Evolutionary conservation across 2,329 filamentous ascomycete genomes (phyloP), one percentile per base, ranked within the genome.

Genomic region (Fusarium sp.): DNA sequence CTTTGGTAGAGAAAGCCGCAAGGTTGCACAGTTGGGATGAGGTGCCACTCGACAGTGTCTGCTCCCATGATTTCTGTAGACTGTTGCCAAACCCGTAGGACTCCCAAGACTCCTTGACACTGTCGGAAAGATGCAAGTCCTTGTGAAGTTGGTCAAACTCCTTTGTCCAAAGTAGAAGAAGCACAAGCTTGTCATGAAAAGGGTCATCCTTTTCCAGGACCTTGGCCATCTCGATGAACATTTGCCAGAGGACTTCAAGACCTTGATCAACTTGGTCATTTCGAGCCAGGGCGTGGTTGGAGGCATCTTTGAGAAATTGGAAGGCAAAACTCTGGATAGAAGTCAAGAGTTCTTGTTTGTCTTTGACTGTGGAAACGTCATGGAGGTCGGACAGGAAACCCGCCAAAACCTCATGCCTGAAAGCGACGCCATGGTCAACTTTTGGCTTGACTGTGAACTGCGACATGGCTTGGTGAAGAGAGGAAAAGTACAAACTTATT

Each of bases 1-100:
- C 11, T 11, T 66, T 70, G 16, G 68, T 35, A 7, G 68, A 71
- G 4, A 71, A 70, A 7, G 56, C 31, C 7, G 61, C 68, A 8
- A 71, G 67, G 6, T 24, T 62, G 9, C 39, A 60, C 1, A 58
- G 27, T 10, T 71, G 56, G 10, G 27, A 33, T 2, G 37, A 16
- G 6, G 27, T 52, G 3, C 41, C 68, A 14, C 35, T 43, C 20
- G 9, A 13, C 8, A 57, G 4, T 2, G 56, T 22, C 24, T 54
- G 20, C 14, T 50, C 31, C 67, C 68, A 59, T 18, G 63, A 58
- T 2, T 9, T 24, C 14, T 71, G 67, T 18, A 71, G 24, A 2
- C 31, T 58, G 6, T 35, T 16, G 2, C 33, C 48, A 20, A 71
- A 70, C 2, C 67, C 67, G 33, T 66, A 71, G 2, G 56, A 54